Evolutionary conservation across 305 asterid genomes (phyloP), one percentile per base, ranked within the genome.

Genomic region (Petunia hybrid): DNA sequence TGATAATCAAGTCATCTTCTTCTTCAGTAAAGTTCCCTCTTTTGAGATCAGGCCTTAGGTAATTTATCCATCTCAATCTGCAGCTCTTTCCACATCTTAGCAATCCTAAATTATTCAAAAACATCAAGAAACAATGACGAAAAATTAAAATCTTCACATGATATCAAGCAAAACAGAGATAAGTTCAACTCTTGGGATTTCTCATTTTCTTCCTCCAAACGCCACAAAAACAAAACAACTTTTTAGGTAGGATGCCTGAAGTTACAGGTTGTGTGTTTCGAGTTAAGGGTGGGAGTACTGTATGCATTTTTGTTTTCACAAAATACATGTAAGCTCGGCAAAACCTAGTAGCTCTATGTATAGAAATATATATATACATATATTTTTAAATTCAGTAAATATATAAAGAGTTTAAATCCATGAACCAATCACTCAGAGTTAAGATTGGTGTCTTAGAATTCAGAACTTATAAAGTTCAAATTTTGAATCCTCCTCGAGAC

Each of bases 11-110:
- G 38, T 93, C 97, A 88, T 92, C 98, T 89, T 93, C 99, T 71
- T 95, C 94, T 66, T 93, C 90, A 70, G 89, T 87, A 65, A 95
- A 95, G 80, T 93, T 93, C 68, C 99, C 99, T 81, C 99, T 91
- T 75, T 95, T 95, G 40, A 95, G 91, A 80, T 93, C 99, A 82
- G 99, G 99, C 85, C 99, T 91, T 76, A 95, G 76, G 77, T 95
- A 94, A 38, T 94, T 94, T 48, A 94, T 93, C 98, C 98, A 94
- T 82, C 99, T 89, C 85, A 95, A 84, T 82, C 99, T 93, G 86
- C 99, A 95, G 51, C 99, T 95, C 75, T 95, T 95, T 5, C 99
- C 99, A 68, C 99, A 95, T 83, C 99, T 88, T n/a, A 89, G 89
- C 91, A 95, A 86, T 35, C 99, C 99, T 95, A 60, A 9, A 70